These are phyloP conservation scores for Penicillium daleae DNA, from an alignment of 495 filamentous ascomycete genomes.

Conservation along the genomic window DNA sequence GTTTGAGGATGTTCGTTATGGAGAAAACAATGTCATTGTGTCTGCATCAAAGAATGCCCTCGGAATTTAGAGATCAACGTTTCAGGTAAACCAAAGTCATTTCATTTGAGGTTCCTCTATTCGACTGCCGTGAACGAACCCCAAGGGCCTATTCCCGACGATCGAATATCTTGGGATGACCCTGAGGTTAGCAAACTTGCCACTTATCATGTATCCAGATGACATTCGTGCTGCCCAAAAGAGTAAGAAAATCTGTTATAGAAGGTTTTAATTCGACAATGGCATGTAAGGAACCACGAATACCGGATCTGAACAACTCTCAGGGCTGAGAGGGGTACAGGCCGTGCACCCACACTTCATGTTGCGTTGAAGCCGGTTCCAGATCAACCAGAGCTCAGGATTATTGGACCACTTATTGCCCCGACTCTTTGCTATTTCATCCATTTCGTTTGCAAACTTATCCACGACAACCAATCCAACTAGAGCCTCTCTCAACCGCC, in stretches of 20 bases:
- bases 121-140: neutral
- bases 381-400: neutral
- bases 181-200: neutral
- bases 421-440: neutral
- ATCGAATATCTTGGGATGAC: neutral
- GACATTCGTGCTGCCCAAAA: neutral
- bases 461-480: conserved; percentile 1
- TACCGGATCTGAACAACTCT: neutral
- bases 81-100: neutral
- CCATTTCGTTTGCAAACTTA: conserved; percentile 4
- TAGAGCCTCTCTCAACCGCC: neutral
- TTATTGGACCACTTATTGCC: neutral
- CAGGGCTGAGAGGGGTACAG: neutral
- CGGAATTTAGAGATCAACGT: neutral
- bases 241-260: neutral
- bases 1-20: neutral
- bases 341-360: conserved; percentile 8
- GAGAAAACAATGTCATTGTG: neutral
- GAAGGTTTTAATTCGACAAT: neutral
- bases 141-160: neutral
- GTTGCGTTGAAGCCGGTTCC: neutral
- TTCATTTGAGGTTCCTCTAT: neutral
- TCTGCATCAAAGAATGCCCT: neutral
- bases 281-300: conserved; percentile 1
- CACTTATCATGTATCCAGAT: neutral